phyloP scores from a whole-genome alignment of 306 rosid species.

The Cicer cuneatum region DNA sequence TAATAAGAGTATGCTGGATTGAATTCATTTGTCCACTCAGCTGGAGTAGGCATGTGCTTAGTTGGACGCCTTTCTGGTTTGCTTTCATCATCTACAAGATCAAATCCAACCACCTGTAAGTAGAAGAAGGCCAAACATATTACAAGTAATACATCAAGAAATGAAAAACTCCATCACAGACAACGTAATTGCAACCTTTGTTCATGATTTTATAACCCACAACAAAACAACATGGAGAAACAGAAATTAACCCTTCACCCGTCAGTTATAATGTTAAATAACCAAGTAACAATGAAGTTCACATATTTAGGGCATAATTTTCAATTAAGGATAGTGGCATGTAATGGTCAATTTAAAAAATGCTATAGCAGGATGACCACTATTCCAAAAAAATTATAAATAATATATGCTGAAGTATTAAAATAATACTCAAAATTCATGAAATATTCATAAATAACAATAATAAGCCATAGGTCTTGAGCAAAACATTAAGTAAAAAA shows the following conservation, averaged over 20 bases:
- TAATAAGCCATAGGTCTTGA: background rate
- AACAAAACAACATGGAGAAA: background rate
- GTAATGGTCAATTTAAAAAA: background rate
- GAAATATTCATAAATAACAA: background rate
- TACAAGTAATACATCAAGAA: background rate
- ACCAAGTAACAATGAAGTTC: constrained; percentile 17
- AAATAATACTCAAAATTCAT: background rate
- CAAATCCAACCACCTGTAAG: constrained; percentile 84
- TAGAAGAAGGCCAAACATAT: constrained; percentile 37
- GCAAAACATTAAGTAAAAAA: background rate
- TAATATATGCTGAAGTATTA: background rate
- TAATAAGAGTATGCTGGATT: constrained; percentile 89
- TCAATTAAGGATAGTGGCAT: background rate
- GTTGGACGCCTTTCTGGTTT: constrained; percentile 93
- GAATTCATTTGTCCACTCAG: constrained; percentile 82
- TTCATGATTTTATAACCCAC: constrained; percentile 20
- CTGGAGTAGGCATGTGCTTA: constrained; percentile 91
- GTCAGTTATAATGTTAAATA: background rate
- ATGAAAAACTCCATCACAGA: constrained; percentile 8
- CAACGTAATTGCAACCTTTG: constrained; percentile 3
- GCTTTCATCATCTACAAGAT: constrained; percentile 88
- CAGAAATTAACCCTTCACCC: background rate
- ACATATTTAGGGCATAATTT: background rate
- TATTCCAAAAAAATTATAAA: background rate
- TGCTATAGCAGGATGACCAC: background rate